Percentiles rank a stretch among this genome's conserved stretches.
Evolutionary conservation across 2,329 filamentous ascomycete genomes (phyloP).

Genomic region (Arthrobotrys sphaeroides): DNA sequence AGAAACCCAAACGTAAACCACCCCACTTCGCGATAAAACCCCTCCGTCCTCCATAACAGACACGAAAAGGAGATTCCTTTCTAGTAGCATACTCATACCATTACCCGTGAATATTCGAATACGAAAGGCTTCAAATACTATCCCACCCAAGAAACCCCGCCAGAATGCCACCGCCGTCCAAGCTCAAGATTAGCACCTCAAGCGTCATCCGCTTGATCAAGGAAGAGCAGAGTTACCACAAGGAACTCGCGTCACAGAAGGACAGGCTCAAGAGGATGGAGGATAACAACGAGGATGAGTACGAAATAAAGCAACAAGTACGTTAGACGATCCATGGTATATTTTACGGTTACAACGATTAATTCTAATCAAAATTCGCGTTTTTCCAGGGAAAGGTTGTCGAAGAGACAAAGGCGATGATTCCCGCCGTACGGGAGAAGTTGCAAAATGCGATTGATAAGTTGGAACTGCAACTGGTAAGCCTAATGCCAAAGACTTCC

Average conservation of each 20-base stretch:
- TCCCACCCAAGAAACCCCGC: not conserved
- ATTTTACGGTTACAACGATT: too few species aligned
- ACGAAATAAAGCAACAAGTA: slow-evolving; percentile 91
- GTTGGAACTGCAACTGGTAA: slow-evolving; percentile 79
- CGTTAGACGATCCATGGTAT: too few species aligned
- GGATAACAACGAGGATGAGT: slow-evolving; percentile 67
- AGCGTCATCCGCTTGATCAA: slow-evolving; percentile 86
- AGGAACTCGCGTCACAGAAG: slow-evolving; percentile 80
- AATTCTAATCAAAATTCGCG: slow-evolving; percentile 19
- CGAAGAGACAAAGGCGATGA: slow-evolving; percentile 87
- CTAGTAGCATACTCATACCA: not conserved
- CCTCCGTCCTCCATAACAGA: not conserved
- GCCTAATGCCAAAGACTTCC: slow-evolving; percentile 59
- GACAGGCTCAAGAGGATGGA: slow-evolving; percentile 76
- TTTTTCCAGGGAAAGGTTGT: slow-evolving; percentile 75
- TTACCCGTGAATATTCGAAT: not conserved
- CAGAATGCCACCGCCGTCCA: slow-evolving; percentile 77
- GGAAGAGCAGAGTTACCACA: slow-evolving; percentile 89
- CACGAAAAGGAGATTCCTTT: not conserved
- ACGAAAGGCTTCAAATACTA: too few species aligned
- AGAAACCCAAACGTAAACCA: not conserved
- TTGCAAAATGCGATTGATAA: slow-evolving; percentile 76
- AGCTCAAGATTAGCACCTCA: slow-evolving; percentile 80
- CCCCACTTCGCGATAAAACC: slow-evolving; percentile 25
- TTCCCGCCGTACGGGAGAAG: slow-evolving; percentile 75